Percentiles rank a stretch among this genome's conserved stretches.
Evolutionary conservation across 257 asterid genomes (phyloP).

Genomic region (Penstemon barbatus): DNA sequence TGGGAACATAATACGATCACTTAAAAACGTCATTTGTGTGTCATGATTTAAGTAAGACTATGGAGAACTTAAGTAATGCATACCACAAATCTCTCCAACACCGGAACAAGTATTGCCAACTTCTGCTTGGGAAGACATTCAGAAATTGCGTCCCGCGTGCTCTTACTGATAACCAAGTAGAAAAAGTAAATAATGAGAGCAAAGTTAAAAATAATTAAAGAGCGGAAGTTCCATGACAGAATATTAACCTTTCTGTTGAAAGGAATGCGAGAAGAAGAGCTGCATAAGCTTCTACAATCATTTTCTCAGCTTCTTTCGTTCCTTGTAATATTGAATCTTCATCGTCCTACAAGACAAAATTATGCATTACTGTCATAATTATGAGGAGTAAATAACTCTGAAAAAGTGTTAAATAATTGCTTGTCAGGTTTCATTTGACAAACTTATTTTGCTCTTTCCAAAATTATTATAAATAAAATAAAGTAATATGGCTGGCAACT

Average conservation of each 20-base stretch:
- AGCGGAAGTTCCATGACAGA: background rate
- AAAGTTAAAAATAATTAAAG: background rate
- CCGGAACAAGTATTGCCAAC: constrained; percentile 73
- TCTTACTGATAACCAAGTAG: constrained; percentile 52
- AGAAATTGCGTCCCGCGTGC: constrained; percentile 58
- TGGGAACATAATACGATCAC: no score
- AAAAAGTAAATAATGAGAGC: constrained; percentile 14
- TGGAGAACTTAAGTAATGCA: constrained; percentile 27
- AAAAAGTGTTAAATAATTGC: no score
- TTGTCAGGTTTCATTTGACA: no score
- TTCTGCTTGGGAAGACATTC: constrained; percentile 69
- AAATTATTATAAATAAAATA: no score
- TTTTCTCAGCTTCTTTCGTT: constrained; percentile 94
- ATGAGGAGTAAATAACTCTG: no score
- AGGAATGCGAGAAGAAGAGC: constrained; percentile 98
- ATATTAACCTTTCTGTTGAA: constrained; percentile 82
- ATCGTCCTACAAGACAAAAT: constrained; percentile 61
- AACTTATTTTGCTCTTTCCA: no score
- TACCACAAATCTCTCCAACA: constrained; percentile 98
- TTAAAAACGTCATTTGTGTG: no score
- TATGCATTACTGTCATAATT: background rate
- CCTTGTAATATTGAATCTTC: constrained; percentile 82
- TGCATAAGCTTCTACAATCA: constrained; percentile 94
- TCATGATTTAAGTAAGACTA: no score
- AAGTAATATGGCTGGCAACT: no score